These are phyloP conservation scores for Coniochaeta sp. DNA, from an alignment of 2,329 filamentous ascomycete genomes.

Conservation along the genomic window DNA sequence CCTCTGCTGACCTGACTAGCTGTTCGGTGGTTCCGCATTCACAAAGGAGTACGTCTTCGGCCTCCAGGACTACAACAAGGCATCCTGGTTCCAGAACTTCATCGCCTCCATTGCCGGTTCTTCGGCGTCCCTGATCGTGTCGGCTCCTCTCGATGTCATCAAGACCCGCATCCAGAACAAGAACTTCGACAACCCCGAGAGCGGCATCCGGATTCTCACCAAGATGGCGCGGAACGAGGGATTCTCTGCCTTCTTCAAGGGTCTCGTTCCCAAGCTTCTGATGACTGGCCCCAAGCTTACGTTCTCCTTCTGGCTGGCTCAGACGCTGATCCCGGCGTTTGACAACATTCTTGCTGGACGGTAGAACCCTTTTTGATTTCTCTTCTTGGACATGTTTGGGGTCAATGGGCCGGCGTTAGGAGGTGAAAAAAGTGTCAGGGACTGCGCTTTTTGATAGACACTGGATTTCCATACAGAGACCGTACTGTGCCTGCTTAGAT, in stretches of 20 bases:
- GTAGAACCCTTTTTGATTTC: neutral
- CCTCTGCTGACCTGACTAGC: constrained; percentile 37
- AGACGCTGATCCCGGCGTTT: constrained; percentile 94
- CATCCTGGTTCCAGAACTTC: constrained; percentile 93
- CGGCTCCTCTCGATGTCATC: constrained; percentile 94
- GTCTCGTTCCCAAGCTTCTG: constrained; percentile 89
- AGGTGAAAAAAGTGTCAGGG: neutral
- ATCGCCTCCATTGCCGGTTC: constrained; percentile 92
- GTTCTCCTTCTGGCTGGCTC: constrained; percentile 99
- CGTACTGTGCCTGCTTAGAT: neutral
- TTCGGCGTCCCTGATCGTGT: constrained; percentile 89
- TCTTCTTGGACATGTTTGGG: neutral
- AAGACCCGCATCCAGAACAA: constrained; percentile 98
- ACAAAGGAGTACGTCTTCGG: constrained; percentile 94
- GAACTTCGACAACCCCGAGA: constrained; percentile 97
- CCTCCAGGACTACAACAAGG: constrained; percentile 90
- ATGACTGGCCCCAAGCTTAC: constrained; percentile 99
- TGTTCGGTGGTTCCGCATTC: constrained; percentile 95
- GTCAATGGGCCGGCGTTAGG: constrained; percentile 1
- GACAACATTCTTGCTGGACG: constrained; percentile 37
- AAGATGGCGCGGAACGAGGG: constrained; percentile 95
- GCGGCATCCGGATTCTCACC: constrained; percentile 80
- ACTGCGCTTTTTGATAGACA: neutral
- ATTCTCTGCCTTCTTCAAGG: constrained; percentile 88
- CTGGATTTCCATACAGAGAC: neutral